A percentile compares a stretch with the other conserved stretches of the same genome.
Evolutionary conservation across 2,329 filamentous ascomycete genomes (phyloP).

Genomic region (Capronia americana): DNA sequence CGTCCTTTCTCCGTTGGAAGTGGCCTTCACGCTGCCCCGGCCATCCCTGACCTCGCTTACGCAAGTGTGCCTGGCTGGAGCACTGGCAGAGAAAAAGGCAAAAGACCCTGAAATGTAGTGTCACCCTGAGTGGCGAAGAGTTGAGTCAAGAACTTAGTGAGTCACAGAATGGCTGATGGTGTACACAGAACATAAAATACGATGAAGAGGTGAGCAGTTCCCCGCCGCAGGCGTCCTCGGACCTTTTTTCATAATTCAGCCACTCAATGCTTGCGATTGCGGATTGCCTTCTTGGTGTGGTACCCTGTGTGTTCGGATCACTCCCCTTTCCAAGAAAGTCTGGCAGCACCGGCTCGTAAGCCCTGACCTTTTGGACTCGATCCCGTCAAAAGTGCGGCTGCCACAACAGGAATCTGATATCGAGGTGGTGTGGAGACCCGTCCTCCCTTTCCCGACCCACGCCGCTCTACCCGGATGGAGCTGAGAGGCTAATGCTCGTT

Average conservation of each 20-base stretch:
- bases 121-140: neutral
- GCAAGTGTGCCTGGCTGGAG: neutral
- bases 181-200: too few relatives aligned
- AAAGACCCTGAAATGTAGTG: neutral
- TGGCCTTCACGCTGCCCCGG: neutral
- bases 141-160: neutral
- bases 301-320: neutral
- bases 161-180: neutral
- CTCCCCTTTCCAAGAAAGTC: neutral
- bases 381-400: neutral
- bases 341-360: neutral
- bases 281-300: neutral
- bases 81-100: neutral
- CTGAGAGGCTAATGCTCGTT: conserved; percentile 11
- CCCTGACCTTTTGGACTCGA: neutral
- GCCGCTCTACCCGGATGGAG: neutral
- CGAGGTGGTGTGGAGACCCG: neutral
- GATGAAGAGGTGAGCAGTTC: too few relatives aligned
- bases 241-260: too few relatives aligned
- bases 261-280: neutral
- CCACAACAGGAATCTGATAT: neutral
- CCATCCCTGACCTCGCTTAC: conserved; percentile 3
- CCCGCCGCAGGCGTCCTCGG: too few relatives aligned
- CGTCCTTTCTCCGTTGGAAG: neutral
- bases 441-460: neutral